phyloP scores from a whole-genome alignment of 2,329 filamentous ascomycete genomes.

The Exophiala oligosperma region DNA sequence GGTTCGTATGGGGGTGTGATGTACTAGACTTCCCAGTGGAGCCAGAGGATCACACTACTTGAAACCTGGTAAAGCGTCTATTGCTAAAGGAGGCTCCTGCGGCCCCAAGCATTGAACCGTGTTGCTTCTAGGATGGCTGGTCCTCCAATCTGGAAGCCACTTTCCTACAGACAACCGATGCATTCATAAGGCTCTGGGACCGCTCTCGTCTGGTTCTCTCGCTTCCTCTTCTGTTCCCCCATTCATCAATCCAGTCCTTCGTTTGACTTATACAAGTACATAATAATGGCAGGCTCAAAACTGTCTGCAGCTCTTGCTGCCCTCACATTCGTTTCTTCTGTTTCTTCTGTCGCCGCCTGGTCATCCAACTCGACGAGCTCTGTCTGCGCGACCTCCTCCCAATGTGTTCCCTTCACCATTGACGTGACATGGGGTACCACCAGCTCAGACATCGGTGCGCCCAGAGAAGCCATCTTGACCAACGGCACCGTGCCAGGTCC shows the following conservation, averaged over 20 bases:
- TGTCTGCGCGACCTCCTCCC: constrained; percentile 18
- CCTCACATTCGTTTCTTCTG: constrained; percentile 21
- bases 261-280: constrained; percentile 12
- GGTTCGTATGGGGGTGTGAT: not conserved
- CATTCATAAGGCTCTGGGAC: constrained; percentile 4
- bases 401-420: constrained; percentile 32
- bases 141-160: constrained; percentile 3
- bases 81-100: constrained; percentile 20
- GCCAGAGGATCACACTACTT: constrained; percentile 10
- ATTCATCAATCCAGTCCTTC: constrained; percentile 7
- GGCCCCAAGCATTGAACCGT: constrained; percentile 12
- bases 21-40: constrained; percentile 11
- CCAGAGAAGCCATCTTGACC: constrained; percentile 64
- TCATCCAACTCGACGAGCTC: constrained; percentile 8
- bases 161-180: not conserved
- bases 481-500: constrained; percentile 76
- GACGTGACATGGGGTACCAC: constrained; percentile 38
- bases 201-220: constrained; percentile 9
- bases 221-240: constrained; percentile 2
- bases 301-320: constrained; percentile 18
- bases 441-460: constrained; percentile 42
- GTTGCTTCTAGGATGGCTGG: constrained; percentile 21
- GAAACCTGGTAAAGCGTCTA: constrained; percentile 16
- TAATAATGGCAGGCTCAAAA: constrained; percentile 19
- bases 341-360: constrained; percentile 15